Evolutionary conservation across 768 basidiomycete genomes (phyloP), one percentile per base, ranked within the genome.

Genomic region (Suillus brevipes): DNA sequence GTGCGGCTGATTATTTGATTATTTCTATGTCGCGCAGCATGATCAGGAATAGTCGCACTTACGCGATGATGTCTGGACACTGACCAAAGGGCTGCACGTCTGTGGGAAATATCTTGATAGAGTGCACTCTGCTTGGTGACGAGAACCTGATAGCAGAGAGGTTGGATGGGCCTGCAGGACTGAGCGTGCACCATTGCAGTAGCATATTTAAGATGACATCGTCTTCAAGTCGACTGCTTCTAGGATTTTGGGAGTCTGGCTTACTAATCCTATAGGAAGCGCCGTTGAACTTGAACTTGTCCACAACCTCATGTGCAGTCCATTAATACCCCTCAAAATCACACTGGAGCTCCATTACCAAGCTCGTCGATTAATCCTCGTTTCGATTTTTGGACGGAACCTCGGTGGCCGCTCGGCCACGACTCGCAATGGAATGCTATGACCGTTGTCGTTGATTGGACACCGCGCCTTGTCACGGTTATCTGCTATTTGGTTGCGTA

Each of bases 141-240:
- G 85, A 75, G 72, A 92, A 93, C n/a, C 91, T 84, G 43, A 93
- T 78, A 2, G 91, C 90, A 36, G 89, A 88, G 23, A 92, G 74
- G 63, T 82, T 80, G 6, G 84, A 85, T 2, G 82, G 79, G 10
- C 83, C 85, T 45, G 84, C 77, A 1, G 91, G 89, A 34, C 79
- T 76, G 62, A 94, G 76, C 34, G 83, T 86, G 55, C 84, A 87
- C 87, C 89, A 92, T 69, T 89, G 87, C 69, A 93, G 74, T 47
- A 94, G 82, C 66, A 79, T 81, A 83, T 84, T 14, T 57, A 63
- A 45, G 14, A 9, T 18, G 14, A 38, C 25, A 36, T 36, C 16
- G 25, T 53, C 42, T 42, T 16, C 45, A 23, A 13, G 49, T 53
- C 18, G 55, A 13, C n/a, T 37, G 36, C 52, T 20, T 57, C 12